Evolutionary conservation across 1,284 basidiomycete genomes (phyloP).

Genomic region (Moesziomyces antarcticus): DNA sequence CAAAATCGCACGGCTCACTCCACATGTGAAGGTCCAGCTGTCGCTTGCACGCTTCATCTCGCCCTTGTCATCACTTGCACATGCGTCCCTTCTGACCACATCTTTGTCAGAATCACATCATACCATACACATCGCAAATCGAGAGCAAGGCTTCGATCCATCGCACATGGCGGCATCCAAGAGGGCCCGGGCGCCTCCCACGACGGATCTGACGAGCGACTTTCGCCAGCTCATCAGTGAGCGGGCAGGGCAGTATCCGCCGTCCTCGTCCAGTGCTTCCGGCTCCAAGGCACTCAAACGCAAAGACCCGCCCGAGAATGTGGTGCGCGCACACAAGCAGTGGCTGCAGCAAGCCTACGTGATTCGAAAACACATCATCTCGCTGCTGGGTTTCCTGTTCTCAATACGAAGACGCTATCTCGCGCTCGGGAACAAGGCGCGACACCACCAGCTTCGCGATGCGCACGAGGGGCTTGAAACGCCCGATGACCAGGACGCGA

Average conservation of each 20-base stretch:
- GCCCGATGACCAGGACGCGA: conserved; percentile 22
- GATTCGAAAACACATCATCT: conserved; percentile 47
- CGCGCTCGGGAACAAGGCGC: conserved; percentile 33
- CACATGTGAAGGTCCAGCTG: too few species aligned
- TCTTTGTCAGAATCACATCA: too few species aligned
- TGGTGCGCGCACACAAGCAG: conserved; percentile 38
- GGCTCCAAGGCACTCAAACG: conserved; percentile 21
- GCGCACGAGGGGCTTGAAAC: conserved; percentile 20
- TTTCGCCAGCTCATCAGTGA: conserved; percentile 37
- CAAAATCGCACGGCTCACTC: too few species aligned
- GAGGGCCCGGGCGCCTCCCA: conserved; percentile 24
- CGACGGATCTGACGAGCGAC: conserved; percentile 36
- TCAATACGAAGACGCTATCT: conserved; percentile 55
- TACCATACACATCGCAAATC: neutral
- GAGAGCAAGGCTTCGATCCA: too few species aligned
- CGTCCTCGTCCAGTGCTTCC: conserved; percentile 25
- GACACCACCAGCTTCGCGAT: conserved; percentile 21
- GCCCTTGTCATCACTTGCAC: too few species aligned
- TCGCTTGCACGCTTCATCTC: too few species aligned
- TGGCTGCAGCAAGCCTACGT: conserved; percentile 49
- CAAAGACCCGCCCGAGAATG: conserved; percentile 39
- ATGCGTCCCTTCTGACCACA: too few species aligned
- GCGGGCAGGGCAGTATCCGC: conserved; percentile 27
- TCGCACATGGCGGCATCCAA: conserved; percentile 13
- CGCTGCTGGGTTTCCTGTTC: conserved; percentile 48